A percentile compares a stretch with the other conserved stretches of the same genome.
These are phyloP conservation scores for Primulina eburnea DNA, from an alignment of 257 asterid genomes.

Conservation along the genomic window DNA sequence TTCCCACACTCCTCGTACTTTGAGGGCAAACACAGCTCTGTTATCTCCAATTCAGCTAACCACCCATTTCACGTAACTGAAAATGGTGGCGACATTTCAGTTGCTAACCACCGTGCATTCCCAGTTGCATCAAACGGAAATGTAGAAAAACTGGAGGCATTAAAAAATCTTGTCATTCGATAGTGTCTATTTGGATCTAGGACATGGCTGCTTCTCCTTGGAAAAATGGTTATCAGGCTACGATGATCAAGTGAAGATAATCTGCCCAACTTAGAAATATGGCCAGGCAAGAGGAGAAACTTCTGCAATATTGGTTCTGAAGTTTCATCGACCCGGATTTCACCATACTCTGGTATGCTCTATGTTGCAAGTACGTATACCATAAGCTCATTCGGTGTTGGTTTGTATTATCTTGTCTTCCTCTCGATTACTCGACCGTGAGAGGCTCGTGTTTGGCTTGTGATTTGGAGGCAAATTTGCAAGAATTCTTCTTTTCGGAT, in stretches of 20 bases:
- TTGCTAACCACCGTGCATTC: slow-evolving; percentile 26
- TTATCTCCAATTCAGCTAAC: slow-evolving; percentile 32
- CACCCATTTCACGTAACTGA: slow-evolving; percentile 41
- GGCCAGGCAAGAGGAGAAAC: background rate
- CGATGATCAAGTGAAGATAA: slow-evolving; percentile 22
- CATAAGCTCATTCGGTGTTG: background rate
- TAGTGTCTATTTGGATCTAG: slow-evolving; percentile 26
- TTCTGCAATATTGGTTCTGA: background rate
- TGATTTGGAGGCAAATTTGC: background rate
- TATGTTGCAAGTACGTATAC: background rate
- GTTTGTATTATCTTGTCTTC: background rate
- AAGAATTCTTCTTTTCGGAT: background rate
- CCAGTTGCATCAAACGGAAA: slow-evolving; percentile 57
- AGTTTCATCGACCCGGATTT: background rate
- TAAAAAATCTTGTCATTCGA: slow-evolving; percentile 55
- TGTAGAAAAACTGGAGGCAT: slow-evolving; percentile 47
- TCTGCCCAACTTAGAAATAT: background rate
- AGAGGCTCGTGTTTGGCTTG: background rate
- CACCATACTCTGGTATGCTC: background rate
- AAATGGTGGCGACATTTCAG: slow-evolving; percentile 43
- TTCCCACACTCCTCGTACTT: slow-evolving; percentile 75
- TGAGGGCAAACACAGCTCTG: slow-evolving; percentile 73
- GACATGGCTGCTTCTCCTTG: slow-evolving; percentile 26
- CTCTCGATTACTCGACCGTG: background rate
- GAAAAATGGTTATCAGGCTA: background rate